Evolutionary conservation across 768 basidiomycete genomes (phyloP), one percentile per base, ranked within the genome.

Genomic region (Phaffia australis): DNA sequence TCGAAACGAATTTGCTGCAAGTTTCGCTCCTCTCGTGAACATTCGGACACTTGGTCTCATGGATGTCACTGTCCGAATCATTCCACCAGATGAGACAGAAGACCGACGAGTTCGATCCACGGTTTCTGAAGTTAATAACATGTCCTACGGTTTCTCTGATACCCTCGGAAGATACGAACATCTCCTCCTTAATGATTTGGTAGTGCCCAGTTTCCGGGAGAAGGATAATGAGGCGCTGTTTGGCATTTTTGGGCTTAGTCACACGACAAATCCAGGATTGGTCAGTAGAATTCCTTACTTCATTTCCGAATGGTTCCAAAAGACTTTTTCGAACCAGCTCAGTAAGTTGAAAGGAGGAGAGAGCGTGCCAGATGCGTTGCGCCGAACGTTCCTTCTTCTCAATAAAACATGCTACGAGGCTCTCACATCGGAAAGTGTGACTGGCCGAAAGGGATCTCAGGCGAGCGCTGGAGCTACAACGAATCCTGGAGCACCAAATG

Each of bases 71-170:
- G 75, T 79, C 21, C 90, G 92, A 74, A 79, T 79, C 55, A 77
- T 79, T 5, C 71, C 79, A 6, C 80, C 80, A 3, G 81, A 82
- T 71, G 80, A 81, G 65, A 86, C 80, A 70, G 88, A 91, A 63
- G 87, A 91, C 63, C 84, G 92, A 19, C 87, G 95, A 0, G 86
- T 99, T 3, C 86, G 95, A 56, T 94, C 91, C 0, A 95, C 93
- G 4, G 80, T 84, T 35, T 89, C 89, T 1, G 87, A 87, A 46
- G 85, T 97, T 65, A 88, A 87, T 77, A 84, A 84, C 63, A 89
- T 99, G 88, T 85, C 87, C 29, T 98, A 98, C 72, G 95, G 94
- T 19, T 94, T 99, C 64, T 89, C 94, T 0, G 95, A 99, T 73
- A 88, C 87, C 19, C 79, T 98, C 49, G 92, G 92, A 23, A 80